Evolutionary conservation across 345 rosid genomes (phyloP).

Genomic region (Salix viminalis): DNA sequence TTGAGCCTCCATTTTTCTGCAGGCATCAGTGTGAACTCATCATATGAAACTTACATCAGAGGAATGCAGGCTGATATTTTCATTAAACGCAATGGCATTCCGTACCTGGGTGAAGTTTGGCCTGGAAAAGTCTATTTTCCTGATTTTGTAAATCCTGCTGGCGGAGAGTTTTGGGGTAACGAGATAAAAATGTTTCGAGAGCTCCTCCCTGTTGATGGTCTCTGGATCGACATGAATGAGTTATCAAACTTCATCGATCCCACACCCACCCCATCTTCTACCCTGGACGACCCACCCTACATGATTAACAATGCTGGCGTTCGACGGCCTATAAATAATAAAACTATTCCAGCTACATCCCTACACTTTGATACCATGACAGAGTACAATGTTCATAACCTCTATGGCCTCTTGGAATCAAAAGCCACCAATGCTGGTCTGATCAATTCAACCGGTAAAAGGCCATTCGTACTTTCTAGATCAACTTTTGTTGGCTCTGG

Average conservation of each 20-base stretch:
- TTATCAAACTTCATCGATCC: conserved; percentile 55
- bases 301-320: conserved; percentile 50
- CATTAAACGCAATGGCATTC: conserved; percentile 50
- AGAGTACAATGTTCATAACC: conserved; percentile 67
- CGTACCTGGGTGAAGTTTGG: conserved; percentile 68
- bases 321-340: conserved; percentile 28
- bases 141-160: conserved; percentile 53
- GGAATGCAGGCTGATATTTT: conserved; percentile 58
- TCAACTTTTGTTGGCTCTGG: conserved; percentile 78
- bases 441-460: conserved; percentile 37
- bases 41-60: conserved; percentile 51
- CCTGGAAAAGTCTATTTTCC: conserved; percentile 68
- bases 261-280: conserved; percentile 33
- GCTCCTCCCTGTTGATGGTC: conserved; percentile 51
- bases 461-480: conserved; percentile 68
- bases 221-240: conserved; percentile 89
- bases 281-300: conserved; percentile 67
- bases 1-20: background rate
- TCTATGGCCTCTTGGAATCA: conserved; percentile 60
- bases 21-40: conserved; percentile 53
- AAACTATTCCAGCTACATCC: conserved; percentile 52
- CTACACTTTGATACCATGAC: conserved; percentile 48
- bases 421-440: conserved; percentile 58
- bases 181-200: conserved; percentile 56
- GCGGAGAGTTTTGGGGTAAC: conserved; percentile 43